A percentile compares a stretch with the other conserved stretches of the same genome.
These are phyloP conservation scores for Microdochium bolleyi DNA, from an alignment of 2,329 filamentous ascomycete species.

Conservation along the genomic window DNA sequence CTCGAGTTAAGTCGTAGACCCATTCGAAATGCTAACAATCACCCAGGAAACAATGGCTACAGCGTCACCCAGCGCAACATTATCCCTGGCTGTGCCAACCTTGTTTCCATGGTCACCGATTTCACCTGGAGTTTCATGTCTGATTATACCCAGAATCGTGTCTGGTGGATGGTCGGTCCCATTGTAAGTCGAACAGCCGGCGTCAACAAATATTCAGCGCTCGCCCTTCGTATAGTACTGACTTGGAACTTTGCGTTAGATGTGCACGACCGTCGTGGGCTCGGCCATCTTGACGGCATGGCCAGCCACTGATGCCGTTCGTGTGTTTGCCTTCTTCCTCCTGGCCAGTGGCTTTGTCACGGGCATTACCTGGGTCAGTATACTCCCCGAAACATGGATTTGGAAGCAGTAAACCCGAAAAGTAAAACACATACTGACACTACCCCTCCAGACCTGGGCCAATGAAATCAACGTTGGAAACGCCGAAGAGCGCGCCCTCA, in stretches of 20 bases:
- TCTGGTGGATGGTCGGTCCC: constrained; percentile 4
- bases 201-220: background rate
- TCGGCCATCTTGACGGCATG: constrained; percentile 4
- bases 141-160: constrained; percentile 3
- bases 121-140: constrained; percentile 5
- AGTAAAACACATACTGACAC: constrained; percentile 2
- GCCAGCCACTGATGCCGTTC: constrained; percentile 3
- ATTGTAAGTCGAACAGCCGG: background rate
- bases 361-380: constrained; percentile 19
- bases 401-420: too few species aligned
- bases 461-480: constrained; percentile 22
- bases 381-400: background rate
- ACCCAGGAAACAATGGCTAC: constrained; percentile 3
- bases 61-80: constrained; percentile 8
- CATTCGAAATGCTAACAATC: background rate
- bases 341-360: constrained; percentile 6
- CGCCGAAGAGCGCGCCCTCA: constrained; percentile 21
- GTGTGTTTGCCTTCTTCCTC: constrained; percentile 2
- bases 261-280: constrained; percentile 2
- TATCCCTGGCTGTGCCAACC: constrained; percentile 7
- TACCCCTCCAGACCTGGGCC: constrained; percentile 17
- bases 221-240: background rate
- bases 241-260: background rate
- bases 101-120: constrained; percentile 3
- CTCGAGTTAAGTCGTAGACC: background rate